Conservation (phyloP, 371 early-diverging fungal genomes). For the Mucor indicus region DNA sequence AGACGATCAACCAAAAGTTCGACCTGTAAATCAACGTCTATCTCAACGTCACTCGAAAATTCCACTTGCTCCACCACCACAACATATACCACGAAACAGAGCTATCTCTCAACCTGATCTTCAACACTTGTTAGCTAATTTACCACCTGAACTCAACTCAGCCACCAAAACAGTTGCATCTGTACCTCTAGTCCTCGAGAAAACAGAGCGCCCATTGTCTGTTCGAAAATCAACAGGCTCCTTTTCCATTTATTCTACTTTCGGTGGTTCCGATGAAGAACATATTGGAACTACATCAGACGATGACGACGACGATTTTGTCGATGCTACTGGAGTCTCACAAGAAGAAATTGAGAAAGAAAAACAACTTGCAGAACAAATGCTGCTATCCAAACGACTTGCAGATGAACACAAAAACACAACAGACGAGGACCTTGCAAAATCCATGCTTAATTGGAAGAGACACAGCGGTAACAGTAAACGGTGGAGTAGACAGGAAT, state of each 20-base stretch:
- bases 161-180: not conserved
- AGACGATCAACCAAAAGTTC: constrained; percentile 18
- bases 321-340: constrained; percentile 17
- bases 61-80: constrained; percentile 24
- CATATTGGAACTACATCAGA: constrained; percentile 5
- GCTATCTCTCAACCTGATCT: constrained; percentile 4
- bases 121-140: constrained; percentile 7
- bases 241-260: constrained; percentile 24
- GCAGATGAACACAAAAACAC: constrained; percentile 34
- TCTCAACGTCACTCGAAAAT: constrained; percentile 12
- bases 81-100: not conserved
- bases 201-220: too few species aligned
- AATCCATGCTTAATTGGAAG: constrained; percentile 44
- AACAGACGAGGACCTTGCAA: constrained; percentile 19
- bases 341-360: constrained; percentile 19
- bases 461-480: constrained; percentile 20
- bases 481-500: not conserved
- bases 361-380: constrained; percentile 3
- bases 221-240: constrained; percentile 18
- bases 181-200: too few species aligned
- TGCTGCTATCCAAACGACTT: constrained; percentile 42
- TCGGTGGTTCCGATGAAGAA: constrained; percentile 13
- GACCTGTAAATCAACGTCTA: constrained; percentile 9
- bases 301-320: constrained; percentile 4
- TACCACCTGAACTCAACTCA: constrained; percentile 4